Evolutionary conservation across 441 rosid genomes (phyloP).

Genomic region (Viola pubescens): DNA sequence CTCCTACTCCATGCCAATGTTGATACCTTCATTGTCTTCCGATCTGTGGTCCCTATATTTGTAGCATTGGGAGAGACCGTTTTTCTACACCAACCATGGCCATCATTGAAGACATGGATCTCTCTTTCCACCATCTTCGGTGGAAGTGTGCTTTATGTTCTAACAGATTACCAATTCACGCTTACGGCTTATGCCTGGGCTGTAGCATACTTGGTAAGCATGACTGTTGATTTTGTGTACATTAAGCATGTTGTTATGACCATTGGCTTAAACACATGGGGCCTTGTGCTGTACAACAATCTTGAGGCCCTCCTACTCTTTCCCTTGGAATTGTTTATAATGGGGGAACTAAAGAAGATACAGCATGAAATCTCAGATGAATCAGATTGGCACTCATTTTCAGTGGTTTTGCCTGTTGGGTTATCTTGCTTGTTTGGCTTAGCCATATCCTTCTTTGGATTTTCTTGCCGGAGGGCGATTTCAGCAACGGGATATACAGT

Average conservation of each 20-base stretch:
- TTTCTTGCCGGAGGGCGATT: conserved; percentile 85
- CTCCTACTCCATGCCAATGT: conserved; percentile 94
- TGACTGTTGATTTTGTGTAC: conserved; percentile 91
- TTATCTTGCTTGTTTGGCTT: conserved; percentile 74
- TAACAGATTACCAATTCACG: conserved; percentile 84
- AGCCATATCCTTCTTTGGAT: conserved; percentile 90
- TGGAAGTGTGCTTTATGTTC: conserved; percentile 76
- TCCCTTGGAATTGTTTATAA: conserved; percentile 82
- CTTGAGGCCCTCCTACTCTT: conserved; percentile 86
- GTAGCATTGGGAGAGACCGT: conserved; percentile 92
- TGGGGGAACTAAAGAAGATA: conserved; percentile 91
- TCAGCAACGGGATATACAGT: conserved; percentile 97
- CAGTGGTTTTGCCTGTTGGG: conserved; percentile 67
- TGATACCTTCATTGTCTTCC: conserved; percentile 90
- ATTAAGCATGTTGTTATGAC: conserved; percentile 98
- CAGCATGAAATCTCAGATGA: conserved; percentile 64
- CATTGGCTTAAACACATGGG: conserved; percentile 84
- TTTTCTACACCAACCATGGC: conserved; percentile 86
- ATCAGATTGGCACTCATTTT: conserved; percentile 63
- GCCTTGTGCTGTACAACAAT: conserved; percentile 88
- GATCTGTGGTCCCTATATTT: conserved; percentile 81
- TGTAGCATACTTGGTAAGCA: conserved; percentile 71
- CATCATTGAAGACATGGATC: conserved; percentile 63
- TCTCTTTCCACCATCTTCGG: conserved; percentile 73
- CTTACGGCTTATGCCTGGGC: conserved; percentile 90